Base-by-base conservation (phyloP, 805 yeast species). In the Candida taoyuanica region DNA sequence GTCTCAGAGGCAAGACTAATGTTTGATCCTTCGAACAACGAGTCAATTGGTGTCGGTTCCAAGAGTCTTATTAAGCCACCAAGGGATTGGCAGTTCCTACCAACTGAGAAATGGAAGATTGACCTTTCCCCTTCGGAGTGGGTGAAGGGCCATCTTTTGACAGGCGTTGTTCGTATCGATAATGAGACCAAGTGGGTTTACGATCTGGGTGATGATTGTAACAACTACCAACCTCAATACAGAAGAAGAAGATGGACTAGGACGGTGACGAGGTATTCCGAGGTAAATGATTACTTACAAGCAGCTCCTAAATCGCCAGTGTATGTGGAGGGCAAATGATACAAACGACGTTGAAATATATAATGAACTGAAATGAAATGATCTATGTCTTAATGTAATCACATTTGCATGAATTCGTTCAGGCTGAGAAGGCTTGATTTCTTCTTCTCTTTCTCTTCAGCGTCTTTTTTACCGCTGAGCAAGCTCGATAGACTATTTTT, bases 131-230 rank as follows among this genome's bases (percentile, higher is more conserved):
- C 87, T 0, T 61, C 64, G 18, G 58, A 51, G 3, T 86, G 95
- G 95, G 85, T 80, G 7, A 59, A 60, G 31, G 53, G 60, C 3
- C 70, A 74, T 37, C 62, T 73, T 35, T 60, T 81, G 12, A 23
- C 25, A 4, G 81, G 74, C 40, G 59, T 75, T 31, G 76, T 81
- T 13, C 69, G 67, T 16, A 67, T 84, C 16, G 94, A 86, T 60
- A 65, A 73, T 20, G 88, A 78, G 39, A 84, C 82, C 29, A 86
- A 86, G 58, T 86, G 95, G 95, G 91, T 85, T 15, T 86, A 86
- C 56, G 95, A 86, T 57, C 54, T 59, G 48, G 49, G 39, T 16
- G 56, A 32, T 4, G 34, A 33, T 9, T 40, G 33, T 4, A 51
- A 59, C 34, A 54, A 52, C 15, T 63, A 58, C 28, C 52, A 60